These are phyloP conservation scores for Blepharisma stoltei DNA, from an alignment of 73 alveolate species.

Conservation along the genomic window DNA sequence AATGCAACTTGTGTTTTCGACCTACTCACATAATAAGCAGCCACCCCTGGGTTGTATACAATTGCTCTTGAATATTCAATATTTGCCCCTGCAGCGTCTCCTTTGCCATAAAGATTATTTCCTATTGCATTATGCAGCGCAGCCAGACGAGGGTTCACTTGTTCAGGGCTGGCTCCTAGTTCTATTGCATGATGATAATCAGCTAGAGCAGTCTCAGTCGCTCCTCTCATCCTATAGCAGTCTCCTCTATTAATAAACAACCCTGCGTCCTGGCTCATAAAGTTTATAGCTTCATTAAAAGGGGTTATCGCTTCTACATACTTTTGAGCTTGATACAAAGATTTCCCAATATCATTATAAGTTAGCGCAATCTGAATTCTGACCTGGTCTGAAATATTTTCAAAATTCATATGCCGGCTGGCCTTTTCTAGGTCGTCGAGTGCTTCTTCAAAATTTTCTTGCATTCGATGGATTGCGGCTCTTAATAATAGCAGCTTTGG, in stretches of 20 bases:
- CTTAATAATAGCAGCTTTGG: slow-evolving; percentile 55
- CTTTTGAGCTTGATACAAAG: slow-evolving; percentile 43
- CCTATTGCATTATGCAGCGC: slow-evolving; percentile 69
- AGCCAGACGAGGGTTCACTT: slow-evolving; percentile 52
- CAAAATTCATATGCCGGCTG: slow-evolving; percentile 61
- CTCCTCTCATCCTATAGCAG: slow-evolving; percentile 58
- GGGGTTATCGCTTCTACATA: slow-evolving; percentile 67
- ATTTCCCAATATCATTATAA: slow-evolving; percentile 64
- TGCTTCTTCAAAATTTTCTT: slow-evolving; percentile 58
- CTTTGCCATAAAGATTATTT: slow-evolving; percentile 46
- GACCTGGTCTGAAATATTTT: slow-evolving; percentile 57
- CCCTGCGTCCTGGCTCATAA: slow-evolving; percentile 66
- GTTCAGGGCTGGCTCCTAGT: slow-evolving; percentile 49
- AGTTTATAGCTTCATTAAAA: slow-evolving; percentile 67
- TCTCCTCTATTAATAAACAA: slow-evolving; percentile 65
- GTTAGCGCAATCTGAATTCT: slow-evolving; percentile 64
- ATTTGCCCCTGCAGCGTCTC: slow-evolving; percentile 67
- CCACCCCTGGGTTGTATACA: slow-evolving; percentile 42
- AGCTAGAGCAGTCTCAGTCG: slow-evolving; percentile 52
- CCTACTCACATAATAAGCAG: slow-evolving; percentile 59
- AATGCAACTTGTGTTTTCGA: slow-evolving; percentile 60
- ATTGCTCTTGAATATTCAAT: slow-evolving; percentile 70
- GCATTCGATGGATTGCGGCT: slow-evolving; percentile 57
- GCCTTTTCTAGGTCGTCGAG: slow-evolving; percentile 68
- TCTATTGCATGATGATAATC: slow-evolving; percentile 73